A percentile compares a stretch with the other conserved stretches of the same genome.
These are phyloP conservation scores for Arthrobotrys musiformis DNA, from an alignment of 2,329 filamentous ascomycete species.

Conservation along the genomic window DNA sequence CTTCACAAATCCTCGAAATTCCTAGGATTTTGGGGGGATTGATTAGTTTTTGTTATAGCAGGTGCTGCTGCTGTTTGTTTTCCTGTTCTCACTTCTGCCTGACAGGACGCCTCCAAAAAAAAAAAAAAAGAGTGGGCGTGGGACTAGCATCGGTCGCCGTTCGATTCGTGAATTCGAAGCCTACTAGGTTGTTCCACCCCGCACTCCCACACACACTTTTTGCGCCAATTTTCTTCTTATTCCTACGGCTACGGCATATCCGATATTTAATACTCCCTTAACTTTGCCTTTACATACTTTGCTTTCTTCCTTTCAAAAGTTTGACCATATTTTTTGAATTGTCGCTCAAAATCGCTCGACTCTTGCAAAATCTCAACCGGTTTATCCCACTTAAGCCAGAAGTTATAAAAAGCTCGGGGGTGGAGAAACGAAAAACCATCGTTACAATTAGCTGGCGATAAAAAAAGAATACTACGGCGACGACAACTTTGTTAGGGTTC, in stretches of 20 bases:
- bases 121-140: background rate
- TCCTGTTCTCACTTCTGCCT: conserved; percentile 12
- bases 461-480: too few relatives aligned
- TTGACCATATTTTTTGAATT: conserved; percentile 16
- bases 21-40: background rate
- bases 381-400: too few relatives aligned
- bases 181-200: conserved; percentile 40
- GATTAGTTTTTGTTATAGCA: background rate
- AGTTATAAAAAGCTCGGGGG: background rate
- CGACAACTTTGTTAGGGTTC: conserved; percentile 22
- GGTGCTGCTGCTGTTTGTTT: conserved; percentile 7
- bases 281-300: background rate
- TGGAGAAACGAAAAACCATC: background rate
- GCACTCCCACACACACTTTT: conserved; percentile 38
- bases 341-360: conserved; percentile 22
- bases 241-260: conserved; percentile 32
- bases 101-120: background rate
- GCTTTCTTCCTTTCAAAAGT: conserved; percentile 7
- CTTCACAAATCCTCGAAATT: background rate
- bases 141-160: conserved; percentile 32
- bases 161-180: conserved; percentile 26
- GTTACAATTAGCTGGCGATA: conserved; percentile 49
- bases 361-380: too few relatives aligned
- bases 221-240: conserved; percentile 38
- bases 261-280: background rate